Conservation (phyloP, 306 rosid species). For the Pyrus communis region DNA sequence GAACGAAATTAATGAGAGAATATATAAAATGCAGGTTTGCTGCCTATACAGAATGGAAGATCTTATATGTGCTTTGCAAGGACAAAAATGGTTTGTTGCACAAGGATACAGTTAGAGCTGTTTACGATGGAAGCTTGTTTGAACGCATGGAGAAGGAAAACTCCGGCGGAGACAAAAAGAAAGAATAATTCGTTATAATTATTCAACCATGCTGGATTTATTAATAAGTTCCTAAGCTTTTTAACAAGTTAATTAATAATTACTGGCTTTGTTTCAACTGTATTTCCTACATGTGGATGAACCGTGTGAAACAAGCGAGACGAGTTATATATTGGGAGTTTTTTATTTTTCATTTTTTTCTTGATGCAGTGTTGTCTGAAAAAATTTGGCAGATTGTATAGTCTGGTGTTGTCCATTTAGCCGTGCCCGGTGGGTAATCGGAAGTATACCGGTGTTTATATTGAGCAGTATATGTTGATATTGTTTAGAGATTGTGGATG, state of each 20-base stretch:
- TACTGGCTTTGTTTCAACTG: neutral
- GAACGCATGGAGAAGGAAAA: constrained; percentile 43
- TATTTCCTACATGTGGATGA: neutral
- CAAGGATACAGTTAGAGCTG: constrained; percentile 50
- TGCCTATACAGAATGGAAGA: constrained; percentile 52
- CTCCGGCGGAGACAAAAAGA: constrained; percentile 16
- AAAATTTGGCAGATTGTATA: neutral
- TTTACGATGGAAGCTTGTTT: constrained; percentile 81
- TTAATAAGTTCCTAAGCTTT: neutral
- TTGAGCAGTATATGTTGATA: neutral
- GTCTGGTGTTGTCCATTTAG: neutral
- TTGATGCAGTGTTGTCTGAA: constrained; percentile 14
- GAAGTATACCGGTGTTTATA: neutral
- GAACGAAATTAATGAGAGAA: neutral
- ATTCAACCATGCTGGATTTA: neutral
- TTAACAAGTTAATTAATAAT: neutral
- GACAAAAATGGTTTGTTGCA: constrained; percentile 60
- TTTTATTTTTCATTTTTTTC: neutral
- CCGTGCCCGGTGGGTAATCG: neutral
- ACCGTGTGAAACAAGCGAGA: neutral
- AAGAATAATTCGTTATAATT: constrained; percentile 11
- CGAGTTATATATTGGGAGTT: neutral
- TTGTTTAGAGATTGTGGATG: neutral
- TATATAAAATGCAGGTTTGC: constrained; percentile 33
- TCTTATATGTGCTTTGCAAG: constrained; percentile 58